Evolutionary conservation across 441 rosid genomes (phyloP).

Genomic region (Eruca vesicaria): DNA sequence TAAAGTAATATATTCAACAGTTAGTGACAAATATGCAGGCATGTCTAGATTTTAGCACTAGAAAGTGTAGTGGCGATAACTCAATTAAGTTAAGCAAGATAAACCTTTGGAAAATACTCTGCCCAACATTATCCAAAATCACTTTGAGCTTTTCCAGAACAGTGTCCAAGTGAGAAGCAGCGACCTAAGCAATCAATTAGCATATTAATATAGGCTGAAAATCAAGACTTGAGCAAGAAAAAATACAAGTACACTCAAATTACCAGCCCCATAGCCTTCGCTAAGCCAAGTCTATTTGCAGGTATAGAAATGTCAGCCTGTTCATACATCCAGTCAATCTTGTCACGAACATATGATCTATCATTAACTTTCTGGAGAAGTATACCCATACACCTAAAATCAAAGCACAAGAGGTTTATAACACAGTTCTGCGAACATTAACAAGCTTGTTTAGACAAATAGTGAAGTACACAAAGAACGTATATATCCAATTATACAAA

Average conservation of each 20-base stretch:
- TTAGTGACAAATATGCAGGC: background rate
- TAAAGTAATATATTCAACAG: background rate
- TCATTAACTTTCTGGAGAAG: conserved; percentile 96
- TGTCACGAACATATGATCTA: conserved; percentile 77
- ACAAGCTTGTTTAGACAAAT: conserved; percentile 13
- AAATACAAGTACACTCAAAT: conserved; percentile 16
- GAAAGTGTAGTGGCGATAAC: background rate
- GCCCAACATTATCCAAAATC: conserved; percentile 84
- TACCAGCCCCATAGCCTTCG: conserved; percentile 99
- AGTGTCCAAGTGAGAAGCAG: conserved; percentile 96
- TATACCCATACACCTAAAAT: conserved; percentile 85
- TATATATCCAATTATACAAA: background rate
- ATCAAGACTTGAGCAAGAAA: conserved; percentile 13
- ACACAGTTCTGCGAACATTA: background rate
- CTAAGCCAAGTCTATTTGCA: conserved; percentile 93
- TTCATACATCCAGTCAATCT: conserved; percentile 92
- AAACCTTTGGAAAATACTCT: conserved; percentile 87
- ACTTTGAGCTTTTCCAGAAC: conserved; percentile 93
- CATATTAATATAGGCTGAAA: conserved; percentile 18
- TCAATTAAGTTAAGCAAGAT: conserved; percentile 14
- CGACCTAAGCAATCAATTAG: conserved; percentile 62
- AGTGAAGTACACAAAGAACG: background rate
- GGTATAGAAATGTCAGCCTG: conserved; percentile 92
- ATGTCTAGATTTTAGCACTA: conserved; percentile 3
- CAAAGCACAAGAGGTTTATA: conserved; percentile 13